These are phyloP conservation scores for Metarhizium robertsii DNA, from an alignment of 2,329 filamentous ascomycete genomes.

Conservation along the genomic window DNA sequence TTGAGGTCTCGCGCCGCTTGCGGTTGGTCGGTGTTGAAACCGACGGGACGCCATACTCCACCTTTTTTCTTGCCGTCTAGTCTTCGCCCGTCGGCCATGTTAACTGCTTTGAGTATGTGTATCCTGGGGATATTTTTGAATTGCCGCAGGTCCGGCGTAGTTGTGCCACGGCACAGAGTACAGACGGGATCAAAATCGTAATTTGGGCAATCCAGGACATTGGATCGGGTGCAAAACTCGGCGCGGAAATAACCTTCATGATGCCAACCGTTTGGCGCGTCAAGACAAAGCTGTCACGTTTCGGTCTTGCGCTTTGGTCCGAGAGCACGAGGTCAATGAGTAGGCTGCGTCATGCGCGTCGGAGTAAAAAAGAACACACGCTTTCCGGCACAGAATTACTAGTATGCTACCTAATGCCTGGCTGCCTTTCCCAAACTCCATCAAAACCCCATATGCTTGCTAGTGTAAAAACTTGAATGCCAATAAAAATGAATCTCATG, in stretches of 20 bases:
- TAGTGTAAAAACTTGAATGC: neutral
- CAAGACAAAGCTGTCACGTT: neutral
- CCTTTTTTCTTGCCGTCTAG: neutral
- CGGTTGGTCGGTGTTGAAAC: neutral
- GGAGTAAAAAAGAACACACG: neutral
- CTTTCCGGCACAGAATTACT: neutral
- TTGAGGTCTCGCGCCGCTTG: neutral
- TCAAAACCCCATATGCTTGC: neutral
- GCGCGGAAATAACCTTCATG: too few relatives aligned
- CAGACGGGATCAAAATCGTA: too few relatives aligned
- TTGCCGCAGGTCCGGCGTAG: too few relatives aligned
- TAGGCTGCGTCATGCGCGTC: neutral
- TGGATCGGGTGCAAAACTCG: too few relatives aligned
- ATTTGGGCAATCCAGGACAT: too few relatives aligned
- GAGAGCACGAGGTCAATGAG: neutral
- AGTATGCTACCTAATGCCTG: neutral
- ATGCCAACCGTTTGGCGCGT: too few relatives aligned
- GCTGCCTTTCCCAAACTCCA: neutral
- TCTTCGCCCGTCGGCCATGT: neutral
- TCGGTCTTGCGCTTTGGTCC: neutral
- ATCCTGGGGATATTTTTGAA: too few relatives aligned
- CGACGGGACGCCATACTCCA: neutral
- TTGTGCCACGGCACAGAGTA: too few relatives aligned
- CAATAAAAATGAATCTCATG: neutral
- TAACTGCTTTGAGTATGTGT: neutral